Conservation (phyloP, 2,329 filamentous ascomycete genomes). For the Colletotrichum zoysiae region DNA sequence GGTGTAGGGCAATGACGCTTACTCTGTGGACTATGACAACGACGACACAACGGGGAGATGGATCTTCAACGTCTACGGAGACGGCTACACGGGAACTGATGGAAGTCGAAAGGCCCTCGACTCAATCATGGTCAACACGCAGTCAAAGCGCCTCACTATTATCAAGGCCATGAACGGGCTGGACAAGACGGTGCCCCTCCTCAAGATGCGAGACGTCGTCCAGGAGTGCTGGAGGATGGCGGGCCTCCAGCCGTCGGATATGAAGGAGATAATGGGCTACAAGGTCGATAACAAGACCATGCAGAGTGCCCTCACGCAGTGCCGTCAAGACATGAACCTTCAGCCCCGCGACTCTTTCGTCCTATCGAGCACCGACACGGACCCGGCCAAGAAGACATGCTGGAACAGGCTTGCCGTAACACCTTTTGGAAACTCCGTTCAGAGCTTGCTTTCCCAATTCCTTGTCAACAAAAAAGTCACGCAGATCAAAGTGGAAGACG, state of each 20-base stretch:
- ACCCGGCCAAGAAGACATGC: not conserved
- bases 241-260: not conserved
- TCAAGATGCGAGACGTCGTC: constrained; percentile 24
- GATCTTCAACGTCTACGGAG: constrained; percentile 2
- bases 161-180: constrained; percentile 15
- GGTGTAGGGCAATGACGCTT: not conserved
- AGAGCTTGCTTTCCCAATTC: not conserved
- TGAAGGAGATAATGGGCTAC: constrained; percentile 14
- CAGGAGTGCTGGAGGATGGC: constrained; percentile 18
- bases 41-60: not conserved
- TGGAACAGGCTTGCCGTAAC: not conserved
- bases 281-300: not conserved
- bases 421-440: not conserved
- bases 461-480: constrained; percentile 9
- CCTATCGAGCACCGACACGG: not conserved
- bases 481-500: constrained; percentile 12
- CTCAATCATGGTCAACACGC: not conserved
- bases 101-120: not conserved
- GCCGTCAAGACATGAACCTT: not conserved
- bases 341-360: not conserved
- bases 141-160: constrained; percentile 5
- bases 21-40: not conserved
- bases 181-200: not conserved
- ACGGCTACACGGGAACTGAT: not conserved
- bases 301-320: not conserved